Base-by-base conservation (phyloP, 179 eudicot species). In the Patellifolia procumbens region DNA sequence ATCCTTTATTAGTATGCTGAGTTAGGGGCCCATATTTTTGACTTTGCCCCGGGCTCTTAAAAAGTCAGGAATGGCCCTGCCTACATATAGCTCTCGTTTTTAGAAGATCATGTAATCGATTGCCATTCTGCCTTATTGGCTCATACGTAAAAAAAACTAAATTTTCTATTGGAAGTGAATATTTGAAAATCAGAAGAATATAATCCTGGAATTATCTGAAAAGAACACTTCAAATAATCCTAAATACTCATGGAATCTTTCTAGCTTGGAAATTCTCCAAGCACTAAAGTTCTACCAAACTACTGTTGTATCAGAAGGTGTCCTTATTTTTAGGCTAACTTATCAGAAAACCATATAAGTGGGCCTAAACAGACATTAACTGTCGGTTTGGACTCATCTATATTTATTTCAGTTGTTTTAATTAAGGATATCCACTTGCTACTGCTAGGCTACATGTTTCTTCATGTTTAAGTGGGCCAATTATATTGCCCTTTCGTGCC, bases 291-390 rank as follows among this genome's bases (percentile, higher is more conserved):
- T 39, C 19, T 11, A 24, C 2, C 10, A 1, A 24, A 24, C 34
- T 28, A 58, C 5, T 2, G 1, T n/a, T 26, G 26, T 26, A 26
- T 58, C 13, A 58, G 11, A 28, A n/a, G 58, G 61, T 56, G 24
- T 56, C 61, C 61, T 56, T 24, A 56, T 22, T 56, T 56, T 56
- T 10, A 56, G 63, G 32, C 28, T n/a, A 58, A 15, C 17, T 58
- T 58, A 58, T 58, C 35, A 58, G 16, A 58, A 58, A 22, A 26
- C 11, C 15, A 26, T n/a, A 26, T 1, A 64, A 37, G 70, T 66
- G 70, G 70, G 70, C 51, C 49, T 35, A 63, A n/a, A 19, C 46
- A 64, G 37, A 26, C 48, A 66, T 66, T 51, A 66, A 22, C 32
- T 11, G 70, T 66, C 70, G 51, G 31, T 66, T 66, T 64, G 49